Evolutionary conservation across 2,329 filamentous ascomycete genomes (phyloP), one percentile per base, ranked within the genome.

Genomic region (Myriosclerotinia duriaeana): DNA sequence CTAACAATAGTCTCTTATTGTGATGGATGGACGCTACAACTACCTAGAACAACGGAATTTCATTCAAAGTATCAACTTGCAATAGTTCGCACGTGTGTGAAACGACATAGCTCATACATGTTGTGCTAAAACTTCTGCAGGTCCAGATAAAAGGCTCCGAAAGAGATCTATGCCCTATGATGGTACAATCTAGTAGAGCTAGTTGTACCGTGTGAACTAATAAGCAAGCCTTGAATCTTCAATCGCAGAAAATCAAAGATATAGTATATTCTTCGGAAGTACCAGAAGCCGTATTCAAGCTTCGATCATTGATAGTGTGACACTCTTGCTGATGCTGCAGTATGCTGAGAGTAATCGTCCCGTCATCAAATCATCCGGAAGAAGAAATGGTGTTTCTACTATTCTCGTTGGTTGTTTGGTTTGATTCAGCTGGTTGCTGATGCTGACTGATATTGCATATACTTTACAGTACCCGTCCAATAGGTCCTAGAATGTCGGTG

Each of bases 61-160:
- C 42, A 26, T 48, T 48, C 56, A 1, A 50, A 11, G 56, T 26
- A 38, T 60, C 56, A 60, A 60, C 56, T 60, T 34, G 56, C 56
- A 26, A 26, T 26, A 26, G 26, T 26, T 63, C 42, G 54, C 63
- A 70, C n/a, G n/a, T 70, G 64, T 70, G 69, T 60, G 56, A 72
- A 71, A 72, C 69, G 48, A 44, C 36, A 63, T 12, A 58, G 22
- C 56, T 53, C 64, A 67, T 44, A 68, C 68, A 64, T 66, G 55
- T 20, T 48, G 64, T 69, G 68, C 68, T 56, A 64, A 67, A 69
- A 52, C 40, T 64, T 59, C 68, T 70, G 69, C 69, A 68, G 56
- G 62, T 66, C 67, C 58, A 62, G 50, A 22, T 48, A 38, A 66
- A 66, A 67, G 67, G 64, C 69, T 69, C 68, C 69, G 64, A 56